A percentile compares a stretch with the other conserved stretches of the same genome.
These are phyloP conservation scores for Boletellus ananas DNA, from an alignment of 768 basidiomycete genomes.

Conservation along the genomic window DNA sequence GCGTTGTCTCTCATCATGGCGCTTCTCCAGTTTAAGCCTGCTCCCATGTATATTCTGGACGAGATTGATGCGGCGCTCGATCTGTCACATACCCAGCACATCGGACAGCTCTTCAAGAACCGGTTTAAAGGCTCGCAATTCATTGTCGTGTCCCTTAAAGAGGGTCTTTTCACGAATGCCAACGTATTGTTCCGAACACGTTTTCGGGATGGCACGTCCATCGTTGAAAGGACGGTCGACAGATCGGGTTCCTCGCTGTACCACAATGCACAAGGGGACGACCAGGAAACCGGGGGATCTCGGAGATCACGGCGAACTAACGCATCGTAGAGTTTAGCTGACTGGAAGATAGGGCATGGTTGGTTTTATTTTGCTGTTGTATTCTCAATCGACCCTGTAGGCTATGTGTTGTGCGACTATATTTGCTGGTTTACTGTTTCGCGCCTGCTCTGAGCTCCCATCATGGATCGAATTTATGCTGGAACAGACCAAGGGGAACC, in stretches of 20 bases:
- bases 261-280: conserved; percentile 9
- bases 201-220: conserved; percentile 90
- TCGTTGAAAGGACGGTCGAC: conserved; percentile 79
- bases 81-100: conserved; percentile 94
- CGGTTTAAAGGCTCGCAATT: conserved; percentile 98
- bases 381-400: conserved; percentile 9
- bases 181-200: conserved; percentile 92
- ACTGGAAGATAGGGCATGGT: not conserved
- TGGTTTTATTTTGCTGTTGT: not conserved
- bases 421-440: not conserved
- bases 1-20: conserved; percentile 98
- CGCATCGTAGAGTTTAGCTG: not conserved
- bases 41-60: conserved; percentile 98
- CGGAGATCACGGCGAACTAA: conserved; percentile 21
- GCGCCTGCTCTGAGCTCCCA: too few relatives aligned
- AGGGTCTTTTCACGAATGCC: conserved; percentile 95
- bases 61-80: conserved; percentile 98
- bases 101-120: conserved; percentile 95
- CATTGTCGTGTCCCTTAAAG: conserved; percentile 95
- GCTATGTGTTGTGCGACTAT: conserved; percentile 5
- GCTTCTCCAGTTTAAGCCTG: conserved; percentile 97
- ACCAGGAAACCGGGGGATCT: conserved; percentile 7
- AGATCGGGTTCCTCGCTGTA: conserved; percentile 52
- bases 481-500: too few relatives aligned
- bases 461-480: too few relatives aligned